phyloP scores from a whole-genome alignment of 352 stramenopile species.

The Globisporangium radiosum region DNA sequence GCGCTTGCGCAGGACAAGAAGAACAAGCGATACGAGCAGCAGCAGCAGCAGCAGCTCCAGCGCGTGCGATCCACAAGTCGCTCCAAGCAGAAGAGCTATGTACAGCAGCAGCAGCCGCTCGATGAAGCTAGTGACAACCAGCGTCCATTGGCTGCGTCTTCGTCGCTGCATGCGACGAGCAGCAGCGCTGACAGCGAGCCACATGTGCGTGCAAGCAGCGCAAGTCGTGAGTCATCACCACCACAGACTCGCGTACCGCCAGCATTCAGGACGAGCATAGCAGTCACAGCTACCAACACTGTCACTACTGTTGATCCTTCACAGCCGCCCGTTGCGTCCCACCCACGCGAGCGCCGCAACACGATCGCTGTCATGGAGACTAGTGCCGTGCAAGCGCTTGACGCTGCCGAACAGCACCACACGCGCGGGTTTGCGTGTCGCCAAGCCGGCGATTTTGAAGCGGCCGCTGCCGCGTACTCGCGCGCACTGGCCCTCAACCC shows the following conservation, averaged over 20 bases:
- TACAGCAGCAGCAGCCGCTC: conserved; percentile 23
- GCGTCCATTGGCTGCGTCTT: conserved; percentile 1
- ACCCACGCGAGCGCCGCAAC: conserved; percentile 9
- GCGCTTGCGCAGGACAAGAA: conserved; percentile 77
- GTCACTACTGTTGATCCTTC: neutral
- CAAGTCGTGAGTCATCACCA: neutral
- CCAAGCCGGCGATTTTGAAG: conserved; percentile 77
- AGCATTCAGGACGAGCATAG: neutral
- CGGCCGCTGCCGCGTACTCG: conserved; percentile 74
- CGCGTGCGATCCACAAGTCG: conserved; percentile 15
- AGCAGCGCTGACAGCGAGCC: neutral
- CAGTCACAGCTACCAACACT: neutral
- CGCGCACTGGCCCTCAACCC: conserved; percentile 65
- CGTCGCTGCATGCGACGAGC: neutral
- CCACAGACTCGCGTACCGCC: neutral
- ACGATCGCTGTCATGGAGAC: conserved; percentile 26
- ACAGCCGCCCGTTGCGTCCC: neutral
- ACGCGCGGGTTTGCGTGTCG: conserved; percentile 60
- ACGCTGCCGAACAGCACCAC: conserved; percentile 50
- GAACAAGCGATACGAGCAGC: conserved; percentile 17
- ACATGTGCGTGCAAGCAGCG: too few relatives aligned
- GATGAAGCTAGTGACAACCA: conserved; percentile 18
- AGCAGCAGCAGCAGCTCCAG: conserved; percentile 33
- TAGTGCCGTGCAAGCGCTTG: conserved; percentile 2
- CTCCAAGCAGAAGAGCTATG: conserved; percentile 25